Evolutionary conservation across 1,139 yeast genomes (phyloP).

Genomic region (Blastobotrys apis): DNA sequence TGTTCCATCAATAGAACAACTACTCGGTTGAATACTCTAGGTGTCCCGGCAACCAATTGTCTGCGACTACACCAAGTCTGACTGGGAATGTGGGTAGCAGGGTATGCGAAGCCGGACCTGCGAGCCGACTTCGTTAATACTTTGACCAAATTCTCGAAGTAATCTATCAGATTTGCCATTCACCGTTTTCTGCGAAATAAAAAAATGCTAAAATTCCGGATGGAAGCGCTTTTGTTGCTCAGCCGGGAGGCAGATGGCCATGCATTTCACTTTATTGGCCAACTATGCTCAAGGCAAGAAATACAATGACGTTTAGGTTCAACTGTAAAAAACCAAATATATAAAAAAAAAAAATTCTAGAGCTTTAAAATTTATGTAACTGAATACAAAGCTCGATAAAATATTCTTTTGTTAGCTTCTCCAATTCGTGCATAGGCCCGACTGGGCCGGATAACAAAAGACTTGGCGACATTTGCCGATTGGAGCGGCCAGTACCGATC

Average conservation of each 20-base stretch:
- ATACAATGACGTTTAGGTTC: no score
- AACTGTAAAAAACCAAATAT: no score
- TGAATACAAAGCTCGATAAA: no score
- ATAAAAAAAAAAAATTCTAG: no score
- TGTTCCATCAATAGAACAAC: conserved; percentile 7
- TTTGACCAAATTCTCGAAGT: conserved; percentile 5
- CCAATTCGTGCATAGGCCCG: no score
- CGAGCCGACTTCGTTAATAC: conserved; percentile 7
- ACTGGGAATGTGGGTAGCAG: conserved; percentile 12
- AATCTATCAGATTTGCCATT: conserved; percentile 3
- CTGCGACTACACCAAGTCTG: conserved; percentile 11
- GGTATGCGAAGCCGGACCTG: background rate
- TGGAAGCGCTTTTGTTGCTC: conserved; percentile 3
- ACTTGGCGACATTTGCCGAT: no score
- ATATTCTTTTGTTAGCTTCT: no score
- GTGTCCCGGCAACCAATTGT: conserved; percentile 11
- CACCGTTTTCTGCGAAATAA: conserved; percentile 10
- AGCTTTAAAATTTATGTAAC: no score
- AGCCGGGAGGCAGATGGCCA: conserved; percentile 13
- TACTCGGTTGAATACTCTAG: conserved; percentile 5
- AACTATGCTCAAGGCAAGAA: conserved; percentile 6
- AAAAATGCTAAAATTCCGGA: background rate
- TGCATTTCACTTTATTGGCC: conserved; percentile 8
- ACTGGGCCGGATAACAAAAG: no score
- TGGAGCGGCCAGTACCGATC: no score